These are phyloP conservation scores for Xylaria sp. DNA, from an alignment of 2,329 filamentous ascomycete genomes.

Conservation along the genomic window DNA sequence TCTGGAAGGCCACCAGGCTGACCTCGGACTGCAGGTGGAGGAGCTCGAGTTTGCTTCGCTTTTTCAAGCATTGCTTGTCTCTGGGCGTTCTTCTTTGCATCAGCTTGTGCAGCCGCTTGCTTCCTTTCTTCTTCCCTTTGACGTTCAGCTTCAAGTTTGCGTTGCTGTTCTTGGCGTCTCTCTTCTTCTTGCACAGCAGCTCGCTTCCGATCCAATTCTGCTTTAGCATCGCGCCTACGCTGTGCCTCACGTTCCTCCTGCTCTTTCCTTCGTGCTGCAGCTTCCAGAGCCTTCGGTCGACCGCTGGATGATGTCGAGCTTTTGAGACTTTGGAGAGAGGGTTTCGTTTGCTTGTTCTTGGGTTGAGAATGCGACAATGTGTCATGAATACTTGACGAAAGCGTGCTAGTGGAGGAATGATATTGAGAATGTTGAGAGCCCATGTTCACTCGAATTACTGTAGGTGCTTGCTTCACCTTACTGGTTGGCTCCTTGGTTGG, in stretches of 20 bases:
- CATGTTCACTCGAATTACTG: conserved; percentile 76
- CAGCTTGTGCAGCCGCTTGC: conserved; percentile 61
- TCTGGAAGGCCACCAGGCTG: conserved; percentile 64
- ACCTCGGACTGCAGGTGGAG: conserved; percentile 66
- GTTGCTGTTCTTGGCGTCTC: conserved; percentile 66
- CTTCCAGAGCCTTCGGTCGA: conserved; percentile 76
- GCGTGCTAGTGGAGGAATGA: conserved; percentile 66
- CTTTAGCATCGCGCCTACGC: conserved; percentile 82
- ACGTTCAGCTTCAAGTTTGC: conserved; percentile 69
- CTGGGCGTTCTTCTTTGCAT: conserved; percentile 73
- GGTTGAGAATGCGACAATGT: conserved; percentile 59
- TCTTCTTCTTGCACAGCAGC: conserved; percentile 73
- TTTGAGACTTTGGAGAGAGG: conserved; percentile 70
- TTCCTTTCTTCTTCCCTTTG: conserved; percentile 70
- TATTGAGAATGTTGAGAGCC: conserved; percentile 70
- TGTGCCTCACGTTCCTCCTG: conserved; percentile 83
- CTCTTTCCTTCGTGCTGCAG: conserved; percentile 84
- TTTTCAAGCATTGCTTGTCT: conserved; percentile 71
- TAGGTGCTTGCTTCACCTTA: conserved; percentile 74
- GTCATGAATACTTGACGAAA: conserved; percentile 69
- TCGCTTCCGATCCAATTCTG: conserved; percentile 81
- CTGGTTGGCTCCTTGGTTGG: conserved; percentile 67
- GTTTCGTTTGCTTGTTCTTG: conserved; percentile 71
- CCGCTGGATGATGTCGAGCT: conserved; percentile 70
- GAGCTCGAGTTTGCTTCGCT: conserved; percentile 71